These are phyloP conservation scores for Nicotiana obtusifolia DNA, from an alignment of 257 asterid species.

Conservation along the genomic window DNA sequence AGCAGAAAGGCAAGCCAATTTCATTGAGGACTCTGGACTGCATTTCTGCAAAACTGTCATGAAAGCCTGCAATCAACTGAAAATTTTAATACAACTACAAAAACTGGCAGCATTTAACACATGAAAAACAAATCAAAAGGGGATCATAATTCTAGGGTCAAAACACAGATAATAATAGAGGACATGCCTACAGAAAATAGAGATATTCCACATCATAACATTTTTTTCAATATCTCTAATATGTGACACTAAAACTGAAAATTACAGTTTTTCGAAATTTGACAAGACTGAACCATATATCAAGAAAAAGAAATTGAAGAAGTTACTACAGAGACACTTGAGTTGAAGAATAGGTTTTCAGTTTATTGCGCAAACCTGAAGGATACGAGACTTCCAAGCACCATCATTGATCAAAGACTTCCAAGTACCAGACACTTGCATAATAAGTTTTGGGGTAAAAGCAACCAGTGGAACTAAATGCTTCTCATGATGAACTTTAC, in stretches of 20 bases:
- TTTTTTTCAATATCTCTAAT: neutral
- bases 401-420: slow-evolving; percentile 18
- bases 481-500: slow-evolving; percentile 48
- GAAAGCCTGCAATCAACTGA: slow-evolving; percentile 56
- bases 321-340: neutral
- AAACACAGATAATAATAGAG: neutral
- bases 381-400: slow-evolving; percentile 63
- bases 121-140: neutral
- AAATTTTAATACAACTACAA: neutral
- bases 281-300: neutral
- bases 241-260: neutral
- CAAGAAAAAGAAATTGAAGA: neutral
- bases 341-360: neutral
- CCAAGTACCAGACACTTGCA: slow-evolving; percentile 46
- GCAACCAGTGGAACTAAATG: slow-evolving; percentile 63
- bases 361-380: slow-evolving; percentile 47
- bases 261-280: neutral
- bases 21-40: slow-evolving; percentile 52
- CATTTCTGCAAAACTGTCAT: slow-evolving; percentile 55
- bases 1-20: slow-evolving; percentile 79
- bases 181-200: neutral
- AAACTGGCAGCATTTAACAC: neutral
- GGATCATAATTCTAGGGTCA: neutral
- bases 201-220: neutral
- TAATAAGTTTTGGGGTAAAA: slow-evolving; percentile 57